phyloP scores from a whole-genome alignment of 208 protist species.

The Leishmania braziliensis region DNA sequence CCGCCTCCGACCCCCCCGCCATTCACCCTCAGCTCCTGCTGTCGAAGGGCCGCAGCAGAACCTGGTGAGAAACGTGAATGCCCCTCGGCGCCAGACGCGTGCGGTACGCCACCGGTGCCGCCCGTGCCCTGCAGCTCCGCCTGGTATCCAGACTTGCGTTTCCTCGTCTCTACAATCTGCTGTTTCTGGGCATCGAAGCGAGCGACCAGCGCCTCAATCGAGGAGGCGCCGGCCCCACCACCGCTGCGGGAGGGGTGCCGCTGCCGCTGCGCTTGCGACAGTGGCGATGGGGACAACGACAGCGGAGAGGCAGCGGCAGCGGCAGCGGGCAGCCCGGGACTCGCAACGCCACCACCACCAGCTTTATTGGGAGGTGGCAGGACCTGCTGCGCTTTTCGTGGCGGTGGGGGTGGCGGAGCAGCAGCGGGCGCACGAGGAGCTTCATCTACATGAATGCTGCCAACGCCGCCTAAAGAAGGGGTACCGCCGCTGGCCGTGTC shows the following conservation, averaged over 20 bases:
- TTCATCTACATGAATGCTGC: background rate
- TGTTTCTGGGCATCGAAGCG: constrained; percentile 61
- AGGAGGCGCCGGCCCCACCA: constrained; percentile 4
- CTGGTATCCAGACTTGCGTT: background rate
- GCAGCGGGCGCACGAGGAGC: background rate
- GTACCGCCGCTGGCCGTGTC: constrained; percentile 1
- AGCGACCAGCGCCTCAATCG: constrained; percentile 47
- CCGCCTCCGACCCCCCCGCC: background rate
- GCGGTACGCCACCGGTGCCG: background rate
- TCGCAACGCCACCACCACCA: background rate
- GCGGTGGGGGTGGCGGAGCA: background rate
- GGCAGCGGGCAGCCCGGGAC: background rate
- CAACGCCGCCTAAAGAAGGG: background rate
- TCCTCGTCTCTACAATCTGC: constrained; percentile 24
- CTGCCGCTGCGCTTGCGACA: background rate
- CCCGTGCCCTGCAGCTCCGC: background rate
- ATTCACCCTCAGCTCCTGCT: constrained; percentile 10
- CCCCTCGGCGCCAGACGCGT: background rate
- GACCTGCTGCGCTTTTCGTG: constrained; percentile 2
- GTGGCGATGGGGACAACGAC: background rate
- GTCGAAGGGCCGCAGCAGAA: constrained; percentile 25
- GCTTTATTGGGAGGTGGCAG: background rate
- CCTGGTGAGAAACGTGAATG: constrained; percentile 18
- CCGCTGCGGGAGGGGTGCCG: background rate
- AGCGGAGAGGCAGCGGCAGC: background rate